phyloP scores from a whole-genome alignment of 805 yeast genomes.

The Wickerhamiella sorbophila region DNA sequence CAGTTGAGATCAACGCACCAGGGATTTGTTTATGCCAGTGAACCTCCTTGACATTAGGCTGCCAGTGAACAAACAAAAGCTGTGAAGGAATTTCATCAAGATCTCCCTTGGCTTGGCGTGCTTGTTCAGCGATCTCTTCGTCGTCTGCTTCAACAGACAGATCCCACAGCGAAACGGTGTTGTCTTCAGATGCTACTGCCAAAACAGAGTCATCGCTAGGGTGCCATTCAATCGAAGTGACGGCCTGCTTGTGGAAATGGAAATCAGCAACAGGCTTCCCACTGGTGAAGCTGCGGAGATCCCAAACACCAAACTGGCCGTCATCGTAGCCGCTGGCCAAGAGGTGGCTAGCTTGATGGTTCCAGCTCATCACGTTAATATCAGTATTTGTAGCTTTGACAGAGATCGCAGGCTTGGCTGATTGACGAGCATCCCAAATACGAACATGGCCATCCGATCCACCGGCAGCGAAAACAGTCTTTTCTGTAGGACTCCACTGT shows the following conservation, averaged over 20 bases:
- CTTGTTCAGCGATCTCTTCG: constrained; percentile 83
- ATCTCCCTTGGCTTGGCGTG: constrained; percentile 54
- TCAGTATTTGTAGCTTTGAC: constrained; percentile 70
- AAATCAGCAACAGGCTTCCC: constrained; percentile 79
- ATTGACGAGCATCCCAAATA: constrained; percentile 93
- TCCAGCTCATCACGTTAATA: constrained; percentile 94
- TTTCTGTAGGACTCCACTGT: constrained; percentile 90
- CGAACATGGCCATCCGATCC: constrained; percentile 85
- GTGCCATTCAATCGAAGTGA: constrained; percentile 87
- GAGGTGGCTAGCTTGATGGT: constrained; percentile 68
- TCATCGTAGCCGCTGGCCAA: constrained; percentile 95
- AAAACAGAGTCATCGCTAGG: constrained; percentile 91
- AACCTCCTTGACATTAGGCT: constrained; percentile 91
- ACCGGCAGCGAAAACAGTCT: constrained; percentile 88
- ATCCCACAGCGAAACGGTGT: constrained; percentile 96
- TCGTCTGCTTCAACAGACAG: constrained; percentile 97
- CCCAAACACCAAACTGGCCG: constrained; percentile 98
- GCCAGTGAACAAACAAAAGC: constrained; percentile 94
- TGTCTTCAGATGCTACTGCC: constrained; percentile 93
- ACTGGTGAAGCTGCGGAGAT: constrained; percentile 68
- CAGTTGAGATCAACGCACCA: constrained; percentile 87
- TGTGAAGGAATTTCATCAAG: constrained; percentile 89
- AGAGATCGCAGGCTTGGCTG: constrained; percentile 79
- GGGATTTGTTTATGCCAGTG: constrained; percentile 97
- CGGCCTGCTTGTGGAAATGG: constrained; percentile 85